These are phyloP conservation scores for Trametes meyenii DNA, from an alignment of 768 basidiomycete species.

Conservation along the genomic window DNA sequence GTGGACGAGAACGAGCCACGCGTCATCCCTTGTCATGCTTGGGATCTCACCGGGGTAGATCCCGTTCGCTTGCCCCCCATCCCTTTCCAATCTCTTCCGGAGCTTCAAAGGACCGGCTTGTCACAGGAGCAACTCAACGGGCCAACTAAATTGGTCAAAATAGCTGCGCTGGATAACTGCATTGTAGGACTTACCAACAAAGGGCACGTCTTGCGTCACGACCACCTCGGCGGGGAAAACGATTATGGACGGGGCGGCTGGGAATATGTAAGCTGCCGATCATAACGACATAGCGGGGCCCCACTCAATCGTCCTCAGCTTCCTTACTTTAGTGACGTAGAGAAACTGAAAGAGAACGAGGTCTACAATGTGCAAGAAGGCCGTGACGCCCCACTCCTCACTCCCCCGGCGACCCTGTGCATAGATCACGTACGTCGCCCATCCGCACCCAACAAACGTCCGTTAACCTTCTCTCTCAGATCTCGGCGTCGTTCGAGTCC, in stretches of 20 bases:
- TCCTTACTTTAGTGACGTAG: constrained; percentile 70
- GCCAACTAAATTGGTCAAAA: constrained; percentile 63
- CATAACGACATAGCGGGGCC: too few relatives aligned
- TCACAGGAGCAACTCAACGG: constrained; percentile 29
- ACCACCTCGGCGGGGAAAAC: constrained; percentile 46
- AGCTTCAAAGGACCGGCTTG: constrained; percentile 39
- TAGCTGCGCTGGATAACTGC: constrained; percentile 76
- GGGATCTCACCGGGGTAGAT: constrained; percentile 51
- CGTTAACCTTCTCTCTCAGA: constrained; percentile 43
- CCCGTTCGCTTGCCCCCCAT: constrained; percentile 63
- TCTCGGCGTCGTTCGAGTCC: constrained; percentile 81
- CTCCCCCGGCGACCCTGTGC: constrained; percentile 49
- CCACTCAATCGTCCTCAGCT: constrained; percentile 43
- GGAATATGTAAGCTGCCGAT: constrained; percentile 65
- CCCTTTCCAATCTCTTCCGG: constrained; percentile 54
- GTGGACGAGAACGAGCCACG: constrained; percentile 36
- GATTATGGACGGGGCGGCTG: constrained; percentile 48
- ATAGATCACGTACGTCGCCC: constrained; percentile 73
- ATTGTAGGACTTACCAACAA: constrained; percentile 80
- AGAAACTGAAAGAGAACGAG: constrained; percentile 48
- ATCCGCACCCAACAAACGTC: not conserved
- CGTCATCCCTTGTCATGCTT: constrained; percentile 61
- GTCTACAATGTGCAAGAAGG: constrained; percentile 36
- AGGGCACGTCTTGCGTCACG: constrained; percentile 75
- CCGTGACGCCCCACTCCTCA: constrained; percentile 24